Conservation (phyloP, 495 filamentous ascomycete species). For the Penicillium lividum region DNA sequence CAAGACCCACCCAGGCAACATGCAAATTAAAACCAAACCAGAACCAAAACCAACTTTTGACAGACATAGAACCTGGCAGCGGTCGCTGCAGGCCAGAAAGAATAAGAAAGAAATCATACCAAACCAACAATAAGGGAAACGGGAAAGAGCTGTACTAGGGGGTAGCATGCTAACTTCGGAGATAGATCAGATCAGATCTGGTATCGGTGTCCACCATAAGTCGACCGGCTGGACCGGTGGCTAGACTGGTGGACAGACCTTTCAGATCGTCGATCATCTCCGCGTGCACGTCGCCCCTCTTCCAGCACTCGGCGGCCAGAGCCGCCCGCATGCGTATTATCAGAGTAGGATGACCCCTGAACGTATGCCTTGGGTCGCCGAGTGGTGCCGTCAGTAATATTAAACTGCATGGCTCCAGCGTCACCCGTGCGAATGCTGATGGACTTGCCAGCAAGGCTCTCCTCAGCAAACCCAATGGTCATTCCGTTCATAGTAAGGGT, state of each 20-base stretch:
- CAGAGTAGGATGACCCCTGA: conserved; percentile 32
- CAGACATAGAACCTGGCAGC: conserved; percentile 10
- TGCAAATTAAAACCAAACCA: neutral
- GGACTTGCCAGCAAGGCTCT: conserved; percentile 39
- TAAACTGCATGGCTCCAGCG: conserved; percentile 40
- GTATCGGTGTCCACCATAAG: conserved; percentile 30
- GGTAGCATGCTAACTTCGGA: neutral
- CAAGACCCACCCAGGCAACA: conserved; percentile 9
- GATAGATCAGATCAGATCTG: conserved; percentile 12
- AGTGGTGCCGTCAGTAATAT: conserved; percentile 33
- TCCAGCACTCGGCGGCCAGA: conserved; percentile 33
- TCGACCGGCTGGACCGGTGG: conserved; percentile 42
- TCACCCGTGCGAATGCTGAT: conserved; percentile 47
- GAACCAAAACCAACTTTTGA: conserved; percentile 15
- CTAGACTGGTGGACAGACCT: conserved; percentile 23
- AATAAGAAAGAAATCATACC: conserved; percentile 10
- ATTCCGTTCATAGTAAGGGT: conserved; percentile 46
- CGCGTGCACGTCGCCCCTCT: conserved; percentile 31
- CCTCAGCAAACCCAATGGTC: conserved; percentile 42
- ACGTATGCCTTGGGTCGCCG: conserved; percentile 41
- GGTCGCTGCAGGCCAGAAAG: conserved; percentile 2
- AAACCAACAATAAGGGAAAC: neutral
- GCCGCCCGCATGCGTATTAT: conserved; percentile 37
- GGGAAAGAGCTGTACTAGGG: conserved; percentile 3
- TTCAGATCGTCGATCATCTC: conserved; percentile 40